Conservation (phyloP, 495 filamentous ascomycete species). For the Amphirosellinia nigrospora region DNA sequence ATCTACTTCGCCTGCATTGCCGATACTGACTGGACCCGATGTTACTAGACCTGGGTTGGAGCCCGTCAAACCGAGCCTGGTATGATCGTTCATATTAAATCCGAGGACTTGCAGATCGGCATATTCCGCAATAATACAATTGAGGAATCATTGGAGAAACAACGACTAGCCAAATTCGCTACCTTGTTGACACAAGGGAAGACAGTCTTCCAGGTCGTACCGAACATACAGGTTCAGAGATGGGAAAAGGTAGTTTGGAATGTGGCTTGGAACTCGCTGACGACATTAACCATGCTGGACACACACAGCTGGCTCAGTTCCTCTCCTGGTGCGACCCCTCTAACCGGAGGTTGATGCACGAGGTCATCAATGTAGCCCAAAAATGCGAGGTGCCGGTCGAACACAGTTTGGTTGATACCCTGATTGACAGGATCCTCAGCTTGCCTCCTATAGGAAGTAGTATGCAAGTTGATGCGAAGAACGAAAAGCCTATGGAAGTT, state of each 20-base stretch:
- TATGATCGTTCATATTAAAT: conserved; percentile 50
- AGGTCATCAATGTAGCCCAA: conserved; percentile 56
- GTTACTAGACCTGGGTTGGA: conserved; percentile 55
- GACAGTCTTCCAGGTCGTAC: conserved; percentile 48
- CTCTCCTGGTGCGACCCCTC: conserved; percentile 49
- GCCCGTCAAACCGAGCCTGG: conserved; percentile 55
- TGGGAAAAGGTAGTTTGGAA: conserved; percentile 66
- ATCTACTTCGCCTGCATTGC: not conserved
- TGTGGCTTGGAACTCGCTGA: conserved; percentile 60
- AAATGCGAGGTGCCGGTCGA: conserved; percentile 49
- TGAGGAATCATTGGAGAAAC: conserved; percentile 29
- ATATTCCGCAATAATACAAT: conserved; percentile 48
- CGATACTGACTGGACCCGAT: not conserved
- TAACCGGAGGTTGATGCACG: conserved; percentile 54
- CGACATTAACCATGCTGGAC: conserved; percentile 57
- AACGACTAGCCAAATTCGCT: conserved; percentile 47
- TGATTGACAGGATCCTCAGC: conserved; percentile 50
- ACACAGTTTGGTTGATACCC: conserved; percentile 47
- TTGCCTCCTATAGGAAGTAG: conserved; percentile 56
- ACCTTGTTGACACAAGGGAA: conserved; percentile 45
- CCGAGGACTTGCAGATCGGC: conserved; percentile 47
- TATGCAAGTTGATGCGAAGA: conserved; percentile 61
- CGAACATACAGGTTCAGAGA: conserved; percentile 54
- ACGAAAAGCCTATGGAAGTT: conserved; percentile 58
- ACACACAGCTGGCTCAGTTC: conserved; percentile 52